These are phyloP conservation scores for Ascochyta rabiei DNA, from an alignment of 2,329 filamentous ascomycete genomes.

Conservation along the genomic window DNA sequence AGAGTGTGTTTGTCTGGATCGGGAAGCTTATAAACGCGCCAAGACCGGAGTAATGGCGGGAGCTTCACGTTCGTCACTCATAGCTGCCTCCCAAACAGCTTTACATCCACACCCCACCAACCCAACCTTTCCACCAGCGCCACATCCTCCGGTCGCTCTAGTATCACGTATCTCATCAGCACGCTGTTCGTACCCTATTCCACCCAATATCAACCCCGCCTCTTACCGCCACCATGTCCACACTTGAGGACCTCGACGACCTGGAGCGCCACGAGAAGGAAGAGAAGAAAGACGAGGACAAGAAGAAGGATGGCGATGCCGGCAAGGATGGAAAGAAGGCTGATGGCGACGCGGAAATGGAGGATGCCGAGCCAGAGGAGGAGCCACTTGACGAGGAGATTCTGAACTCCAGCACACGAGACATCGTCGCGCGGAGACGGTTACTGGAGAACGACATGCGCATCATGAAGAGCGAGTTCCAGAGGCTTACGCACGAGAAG, in stretches of 20 bases:
- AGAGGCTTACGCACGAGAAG: constrained; percentile 94
- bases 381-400: constrained; percentile 93
- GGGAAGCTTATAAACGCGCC: constrained; percentile 23
- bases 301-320: constrained; percentile 58
- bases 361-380: constrained; percentile 72
- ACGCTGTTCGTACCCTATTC: neutral
- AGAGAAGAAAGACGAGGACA: constrained; percentile 64
- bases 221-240: constrained; percentile 69
- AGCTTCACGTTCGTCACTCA: constrained; percentile 43
- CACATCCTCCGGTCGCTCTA: constrained; percentile 3
- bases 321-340: constrained; percentile 63
- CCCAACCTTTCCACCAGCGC: constrained; percentile 12
- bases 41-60: constrained; percentile 31
- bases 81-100: constrained; percentile 43
- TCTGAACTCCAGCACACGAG: constrained; percentile 87
- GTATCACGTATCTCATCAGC: neutral
- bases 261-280: constrained; percentile 81
- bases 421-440: constrained; percentile 88
- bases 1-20: constrained; percentile 4
- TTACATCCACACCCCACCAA: constrained; percentile 26
- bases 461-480: constrained; percentile 98
- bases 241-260: constrained; percentile 89
- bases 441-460: constrained; percentile 96
- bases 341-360: constrained; percentile 86
- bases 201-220: constrained; percentile 10